Percentiles rank a stretch among this genome's conserved stretches.
Evolutionary conservation across 1,284 basidiomycete genomes (phyloP).

Genomic region (Fomitopsis betulina): DNA sequence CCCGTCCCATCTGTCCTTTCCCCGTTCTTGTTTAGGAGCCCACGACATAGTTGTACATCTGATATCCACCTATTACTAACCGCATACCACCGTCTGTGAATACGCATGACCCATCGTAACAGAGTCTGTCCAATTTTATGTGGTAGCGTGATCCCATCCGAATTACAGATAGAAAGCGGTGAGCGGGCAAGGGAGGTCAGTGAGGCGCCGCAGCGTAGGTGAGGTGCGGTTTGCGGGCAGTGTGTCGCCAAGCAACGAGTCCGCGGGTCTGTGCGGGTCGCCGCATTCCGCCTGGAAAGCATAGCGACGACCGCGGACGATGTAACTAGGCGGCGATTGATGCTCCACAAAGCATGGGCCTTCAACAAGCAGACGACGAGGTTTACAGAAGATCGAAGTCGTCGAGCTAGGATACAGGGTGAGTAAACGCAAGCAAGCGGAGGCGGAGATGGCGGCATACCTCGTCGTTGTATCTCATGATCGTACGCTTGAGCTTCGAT

Average conservation of each 20-base stretch:
- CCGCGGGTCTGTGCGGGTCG: no score
- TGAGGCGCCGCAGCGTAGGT: background rate
- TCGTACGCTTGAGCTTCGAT: slow-evolving; percentile 92
- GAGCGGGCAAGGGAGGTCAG: background rate
- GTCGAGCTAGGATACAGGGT: slow-evolving; percentile 57
- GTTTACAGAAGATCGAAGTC: slow-evolving; percentile 83
- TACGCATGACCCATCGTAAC: slow-evolving; percentile 14
- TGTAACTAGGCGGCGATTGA: no score
- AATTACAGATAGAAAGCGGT: slow-evolving; percentile 1
- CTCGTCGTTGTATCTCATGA: slow-evolving; percentile 97
- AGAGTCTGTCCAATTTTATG: slow-evolving; percentile 11
- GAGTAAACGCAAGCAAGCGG: background rate
- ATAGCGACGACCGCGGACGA: no score
- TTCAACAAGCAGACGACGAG: background rate
- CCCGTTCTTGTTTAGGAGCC: background rate
- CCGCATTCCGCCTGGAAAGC: no score
- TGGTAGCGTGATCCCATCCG: background rate
- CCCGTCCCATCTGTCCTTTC: background rate
- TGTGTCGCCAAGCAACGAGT: no score
- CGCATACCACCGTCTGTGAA: slow-evolving; percentile 15
- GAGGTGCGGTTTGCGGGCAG: no score
- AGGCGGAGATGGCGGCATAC: slow-evolving; percentile 37
- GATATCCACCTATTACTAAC: slow-evolving; percentile 20
- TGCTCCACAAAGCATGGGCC: no score
- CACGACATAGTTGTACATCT: slow-evolving; percentile 21